Conservation (phyloP, 2,329 filamentous ascomycete genomes). For the Ramularia endophylla region DNA sequence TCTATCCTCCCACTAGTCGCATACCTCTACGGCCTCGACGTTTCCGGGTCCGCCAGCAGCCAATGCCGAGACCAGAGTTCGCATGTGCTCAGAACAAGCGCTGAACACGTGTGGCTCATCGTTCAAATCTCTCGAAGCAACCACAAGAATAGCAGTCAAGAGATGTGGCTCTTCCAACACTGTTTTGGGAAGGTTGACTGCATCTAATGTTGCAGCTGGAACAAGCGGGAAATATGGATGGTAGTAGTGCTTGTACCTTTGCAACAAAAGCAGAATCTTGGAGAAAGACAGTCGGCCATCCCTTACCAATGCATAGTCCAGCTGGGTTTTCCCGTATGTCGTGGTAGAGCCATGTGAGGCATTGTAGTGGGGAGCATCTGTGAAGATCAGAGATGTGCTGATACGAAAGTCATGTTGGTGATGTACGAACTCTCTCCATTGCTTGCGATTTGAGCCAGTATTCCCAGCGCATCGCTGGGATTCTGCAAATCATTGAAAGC, state of each 20-base stretch:
- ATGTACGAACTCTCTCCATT: slow-evolving; percentile 24
- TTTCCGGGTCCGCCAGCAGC: slow-evolving; percentile 61
- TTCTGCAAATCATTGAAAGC: slow-evolving; percentile 42
- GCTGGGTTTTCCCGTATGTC: slow-evolving; percentile 15
- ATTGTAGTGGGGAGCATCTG: not conserved
- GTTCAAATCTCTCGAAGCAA: slow-evolving; percentile 65
- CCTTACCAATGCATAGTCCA: slow-evolving; percentile 40
- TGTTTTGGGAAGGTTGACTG: slow-evolving; percentile 48
- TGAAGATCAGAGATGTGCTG: not conserved
- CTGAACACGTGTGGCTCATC: slow-evolving; percentile 59
- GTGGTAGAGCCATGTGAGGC: not conserved
- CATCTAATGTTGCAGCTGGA: slow-evolving; percentile 53
- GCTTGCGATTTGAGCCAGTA: slow-evolving; percentile 42
- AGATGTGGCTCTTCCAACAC: slow-evolving; percentile 60
- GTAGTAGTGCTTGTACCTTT: slow-evolving; percentile 58
- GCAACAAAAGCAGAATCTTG: slow-evolving; percentile 48
- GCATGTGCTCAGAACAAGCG: slow-evolving; percentile 64
- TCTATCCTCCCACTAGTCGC: not conserved
- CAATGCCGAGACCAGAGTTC: slow-evolving; percentile 59
- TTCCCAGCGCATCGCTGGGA: slow-evolving; percentile 44
- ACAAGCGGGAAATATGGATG: slow-evolving; percentile 67
- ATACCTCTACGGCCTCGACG: slow-evolving; percentile 60
- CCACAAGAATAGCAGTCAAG: slow-evolving; percentile 63
- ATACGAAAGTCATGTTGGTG: not conserved
- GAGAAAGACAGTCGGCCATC: slow-evolving; percentile 38